phyloP scores from a whole-genome alignment of 352 stramenopile genomes.

The Globisporangium viniferum region DNA sequence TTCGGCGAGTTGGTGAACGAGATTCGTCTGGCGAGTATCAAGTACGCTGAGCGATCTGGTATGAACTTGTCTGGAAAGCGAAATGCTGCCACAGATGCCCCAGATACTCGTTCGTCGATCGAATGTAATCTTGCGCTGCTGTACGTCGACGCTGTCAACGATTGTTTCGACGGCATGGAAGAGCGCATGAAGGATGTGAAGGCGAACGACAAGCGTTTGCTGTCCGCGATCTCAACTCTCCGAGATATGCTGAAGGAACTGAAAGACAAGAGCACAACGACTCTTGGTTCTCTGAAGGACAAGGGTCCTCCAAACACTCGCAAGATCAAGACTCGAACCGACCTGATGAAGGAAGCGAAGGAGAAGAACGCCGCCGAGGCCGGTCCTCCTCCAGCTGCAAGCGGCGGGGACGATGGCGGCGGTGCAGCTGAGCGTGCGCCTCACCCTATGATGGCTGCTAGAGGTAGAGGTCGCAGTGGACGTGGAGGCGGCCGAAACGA shows the following conservation, averaged over 20 bases:
- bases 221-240: conserved; percentile 62
- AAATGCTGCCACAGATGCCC: conserved; percentile 54
- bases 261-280: conserved; percentile 40
- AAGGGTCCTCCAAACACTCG: conserved; percentile 56
- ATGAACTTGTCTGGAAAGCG: conserved; percentile 88
- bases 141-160: conserved; percentile 59
- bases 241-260: conserved; percentile 62
- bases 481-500: conserved; percentile 24
- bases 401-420: conserved; percentile 23
- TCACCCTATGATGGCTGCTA: conserved; percentile 37
- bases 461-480: conserved; percentile 38
- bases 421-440: conserved; percentile 25
- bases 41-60: conserved; percentile 81
- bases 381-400: conserved; percentile 23
- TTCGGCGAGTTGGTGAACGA: conserved; percentile 84
- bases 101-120: conserved; percentile 73
- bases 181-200: conserved; percentile 84
- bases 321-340: conserved; percentile 60
- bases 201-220: conserved; percentile 76
- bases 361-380: conserved; percentile 75
- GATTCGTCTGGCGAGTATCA: conserved; percentile 64
- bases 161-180: conserved; percentile 78
- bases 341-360: conserved; percentile 86
- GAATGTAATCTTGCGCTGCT: conserved; percentile 63
- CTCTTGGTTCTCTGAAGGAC: conserved; percentile 55